These are phyloP conservation scores for Hypoxylon fragiforme DNA, from an alignment of 495 filamentous ascomycete species.

Conservation along the genomic window DNA sequence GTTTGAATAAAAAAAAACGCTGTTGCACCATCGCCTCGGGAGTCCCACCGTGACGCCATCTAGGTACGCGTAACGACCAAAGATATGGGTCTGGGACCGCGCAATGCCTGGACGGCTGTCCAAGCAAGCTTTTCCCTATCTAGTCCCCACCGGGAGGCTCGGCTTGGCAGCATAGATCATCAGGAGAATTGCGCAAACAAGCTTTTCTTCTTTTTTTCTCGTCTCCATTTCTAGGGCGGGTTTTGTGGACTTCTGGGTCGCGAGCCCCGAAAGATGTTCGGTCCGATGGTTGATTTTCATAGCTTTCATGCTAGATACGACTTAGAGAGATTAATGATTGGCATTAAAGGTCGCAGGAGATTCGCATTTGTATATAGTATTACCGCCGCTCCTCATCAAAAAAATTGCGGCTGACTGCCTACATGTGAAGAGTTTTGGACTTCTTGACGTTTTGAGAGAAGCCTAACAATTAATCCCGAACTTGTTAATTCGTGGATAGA, in stretches of 20 bases:
- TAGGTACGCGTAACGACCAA: not conserved
- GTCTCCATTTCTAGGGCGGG: conserved; percentile 8
- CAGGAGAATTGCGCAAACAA: conserved; percentile 20
- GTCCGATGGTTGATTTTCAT: conserved; percentile 4
- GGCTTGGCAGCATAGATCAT: conserved; percentile 21
- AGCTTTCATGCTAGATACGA: conserved; percentile 15
- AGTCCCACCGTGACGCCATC: conserved; percentile 25
- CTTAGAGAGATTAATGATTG: conserved; percentile 21
- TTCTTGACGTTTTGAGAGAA: too few species aligned
- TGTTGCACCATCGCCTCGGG: not conserved
- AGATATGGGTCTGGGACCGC: conserved; percentile 3
- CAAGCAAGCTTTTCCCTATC: conserved; percentile 25
- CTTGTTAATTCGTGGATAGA: too few species aligned
- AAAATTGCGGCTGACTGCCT: too few species aligned
- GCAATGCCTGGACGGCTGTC: conserved; percentile 3
- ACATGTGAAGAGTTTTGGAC: too few species aligned
- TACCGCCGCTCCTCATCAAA: conserved; percentile 1
- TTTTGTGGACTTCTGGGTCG: conserved; percentile 17
- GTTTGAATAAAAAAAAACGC: conserved; percentile 7
- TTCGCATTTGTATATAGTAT: too few species aligned
- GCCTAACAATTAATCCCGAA: too few species aligned
- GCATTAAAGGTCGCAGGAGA: not conserved
- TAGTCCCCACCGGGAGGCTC: conserved; percentile 1
- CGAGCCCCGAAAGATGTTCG: conserved; percentile 4
- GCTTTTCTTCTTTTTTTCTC: conserved; percentile 18